Evolutionary conservation across 2,329 filamentous ascomycete species (phyloP).

Genomic region (Exophiala viscosa): DNA sequence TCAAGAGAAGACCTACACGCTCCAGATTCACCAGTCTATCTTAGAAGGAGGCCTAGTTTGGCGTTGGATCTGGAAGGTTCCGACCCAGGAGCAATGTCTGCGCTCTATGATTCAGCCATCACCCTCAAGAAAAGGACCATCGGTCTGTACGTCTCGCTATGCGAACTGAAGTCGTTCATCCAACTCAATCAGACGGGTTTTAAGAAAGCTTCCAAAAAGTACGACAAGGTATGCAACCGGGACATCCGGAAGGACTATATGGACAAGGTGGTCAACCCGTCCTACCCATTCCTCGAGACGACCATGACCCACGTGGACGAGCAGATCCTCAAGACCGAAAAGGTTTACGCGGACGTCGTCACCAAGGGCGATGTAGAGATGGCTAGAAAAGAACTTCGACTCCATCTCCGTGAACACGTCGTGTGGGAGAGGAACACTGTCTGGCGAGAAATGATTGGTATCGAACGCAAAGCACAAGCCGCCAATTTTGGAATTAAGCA

Average conservation of each 20-base stretch:
- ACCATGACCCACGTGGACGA: constrained; percentile 69
- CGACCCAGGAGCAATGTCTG: constrained; percentile 71
- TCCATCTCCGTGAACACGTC: constrained; percentile 91
- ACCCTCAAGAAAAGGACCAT: constrained; percentile 90
- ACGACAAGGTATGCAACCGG: constrained; percentile 89
- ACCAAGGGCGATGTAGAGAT: constrained; percentile 73
- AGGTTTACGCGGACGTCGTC: constrained; percentile 74
- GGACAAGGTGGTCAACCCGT: constrained; percentile 66
- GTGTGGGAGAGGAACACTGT: constrained; percentile 99
- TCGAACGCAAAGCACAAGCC: constrained; percentile 91
- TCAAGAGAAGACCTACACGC: constrained; percentile 52
- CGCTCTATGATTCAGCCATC: constrained; percentile 67
- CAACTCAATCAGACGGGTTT: constrained; percentile 97
- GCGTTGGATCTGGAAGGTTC: constrained; percentile 61
- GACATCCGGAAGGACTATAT: constrained; percentile 76
- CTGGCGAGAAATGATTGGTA: constrained; percentile 97
- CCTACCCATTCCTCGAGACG: constrained; percentile 73
- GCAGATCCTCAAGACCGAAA: constrained; percentile 70
- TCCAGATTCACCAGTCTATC: constrained; percentile 35
- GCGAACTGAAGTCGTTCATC: constrained; percentile 91
- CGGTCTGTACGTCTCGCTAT: constrained; percentile 82
- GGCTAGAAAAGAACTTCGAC: constrained; percentile 78
- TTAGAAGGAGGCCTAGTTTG: constrained; percentile 59
- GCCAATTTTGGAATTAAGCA: constrained; percentile 78
- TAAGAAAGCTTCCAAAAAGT: constrained; percentile 94